A percentile compares a stretch with the other conserved stretches of the same genome.
Evolutionary conservation across 2,329 filamentous ascomycete species (phyloP).

Genomic region (Botryosphaeria agaves): DNA sequence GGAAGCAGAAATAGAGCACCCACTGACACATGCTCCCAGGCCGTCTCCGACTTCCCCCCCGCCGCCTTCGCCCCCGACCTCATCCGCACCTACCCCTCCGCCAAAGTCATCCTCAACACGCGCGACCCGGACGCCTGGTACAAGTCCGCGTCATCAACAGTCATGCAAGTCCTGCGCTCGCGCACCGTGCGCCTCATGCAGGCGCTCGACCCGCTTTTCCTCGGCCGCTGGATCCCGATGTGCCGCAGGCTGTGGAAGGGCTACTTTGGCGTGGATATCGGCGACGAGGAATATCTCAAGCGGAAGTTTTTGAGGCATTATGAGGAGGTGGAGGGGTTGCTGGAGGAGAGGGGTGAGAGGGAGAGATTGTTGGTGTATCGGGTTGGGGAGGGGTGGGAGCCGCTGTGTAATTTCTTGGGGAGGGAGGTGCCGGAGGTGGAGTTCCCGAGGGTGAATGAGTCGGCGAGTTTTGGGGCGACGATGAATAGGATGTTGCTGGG

Average conservation of each 20-base stretch:
- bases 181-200: constrained; percentile 32
- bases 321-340: constrained; percentile 28
- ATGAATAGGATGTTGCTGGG: constrained; percentile 4
- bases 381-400: constrained; percentile 36
- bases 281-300: constrained; percentile 41
- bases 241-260: constrained; percentile 40
- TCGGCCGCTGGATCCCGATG: not conserved
- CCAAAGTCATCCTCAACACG: constrained; percentile 52
- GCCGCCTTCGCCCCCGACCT: constrained; percentile 52
- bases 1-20: no score
- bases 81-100: constrained; percentile 54
- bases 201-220: constrained; percentile 36
- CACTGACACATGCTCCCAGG: constrained; percentile 17
- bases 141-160: constrained; percentile 36
- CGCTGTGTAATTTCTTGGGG: constrained; percentile 36
- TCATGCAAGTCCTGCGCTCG: constrained; percentile 44
- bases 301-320: constrained; percentile 41
- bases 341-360: constrained; percentile 15
- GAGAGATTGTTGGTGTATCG: constrained; percentile 36
- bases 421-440: constrained; percentile 30
- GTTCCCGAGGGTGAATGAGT: constrained; percentile 36
- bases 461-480: constrained; percentile 25
- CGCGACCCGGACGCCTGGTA: constrained; percentile 50
- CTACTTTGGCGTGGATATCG: constrained; percentile 52
- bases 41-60: constrained; percentile 52